phyloP scores from a whole-genome alignment of 2,329 filamentous ascomycete species.

The Diaporthe longicolla region DNA sequence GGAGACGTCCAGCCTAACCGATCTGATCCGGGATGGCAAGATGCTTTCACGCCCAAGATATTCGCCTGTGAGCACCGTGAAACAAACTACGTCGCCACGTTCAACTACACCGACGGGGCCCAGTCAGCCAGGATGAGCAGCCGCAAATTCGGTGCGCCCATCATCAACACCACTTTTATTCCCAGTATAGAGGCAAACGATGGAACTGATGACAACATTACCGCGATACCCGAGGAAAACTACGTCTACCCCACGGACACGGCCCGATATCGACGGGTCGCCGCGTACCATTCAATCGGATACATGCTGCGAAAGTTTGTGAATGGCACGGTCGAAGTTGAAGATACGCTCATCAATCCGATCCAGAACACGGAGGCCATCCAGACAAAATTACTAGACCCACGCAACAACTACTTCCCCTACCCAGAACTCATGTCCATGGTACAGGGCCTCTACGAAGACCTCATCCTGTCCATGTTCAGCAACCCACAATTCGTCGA shows the following conservation, averaged over 20 bases:
- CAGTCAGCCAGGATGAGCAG: conserved; percentile 49
- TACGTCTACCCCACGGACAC: conserved; percentile 51
- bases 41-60: conserved; percentile 53
- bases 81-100: conserved; percentile 52
- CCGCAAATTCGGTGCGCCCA: conserved; percentile 47
- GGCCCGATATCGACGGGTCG: conserved; percentile 51
- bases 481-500: conserved; percentile 39
- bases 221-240: conserved; percentile 50
- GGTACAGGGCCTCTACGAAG: conserved; percentile 53
- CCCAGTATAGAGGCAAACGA: conserved; percentile 50
- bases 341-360: conserved; percentile 46
- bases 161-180: conserved; percentile 54
- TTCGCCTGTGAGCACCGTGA: conserved; percentile 57
- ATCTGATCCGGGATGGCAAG: conserved; percentile 48
- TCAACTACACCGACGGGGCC: conserved; percentile 51
- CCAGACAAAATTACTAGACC: conserved; percentile 59
- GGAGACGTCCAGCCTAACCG: conserved; percentile 45
- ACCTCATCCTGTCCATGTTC: conserved; percentile 43
- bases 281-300: conserved; percentile 55
- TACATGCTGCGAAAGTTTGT: conserved; percentile 51
- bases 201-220: conserved; percentile 55
- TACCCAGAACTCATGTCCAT: conserved; percentile 47
- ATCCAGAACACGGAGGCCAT: conserved; percentile 53
- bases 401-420: conserved; percentile 51
- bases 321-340: conserved; percentile 51